Evolutionary conservation across 1,139 yeast species (phyloP).

Genomic region (Lodderomyces oxycetoniae): DNA sequence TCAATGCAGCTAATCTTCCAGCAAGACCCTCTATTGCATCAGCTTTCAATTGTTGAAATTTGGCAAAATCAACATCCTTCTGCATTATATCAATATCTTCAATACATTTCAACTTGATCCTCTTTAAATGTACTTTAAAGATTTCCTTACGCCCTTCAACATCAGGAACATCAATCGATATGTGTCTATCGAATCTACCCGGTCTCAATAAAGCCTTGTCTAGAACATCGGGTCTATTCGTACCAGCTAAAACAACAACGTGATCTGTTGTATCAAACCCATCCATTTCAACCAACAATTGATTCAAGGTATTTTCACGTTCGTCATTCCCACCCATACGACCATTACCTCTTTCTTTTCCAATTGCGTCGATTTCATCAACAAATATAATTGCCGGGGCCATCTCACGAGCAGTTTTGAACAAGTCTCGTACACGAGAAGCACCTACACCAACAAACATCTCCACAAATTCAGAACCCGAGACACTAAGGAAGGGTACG

Average conservation of each 20-base stretch:
- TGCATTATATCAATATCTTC: slow-evolving; percentile 39
- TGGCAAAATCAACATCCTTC: slow-evolving; percentile 40
- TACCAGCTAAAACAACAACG: slow-evolving; percentile 78
- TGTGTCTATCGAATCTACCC: slow-evolving; percentile 79
- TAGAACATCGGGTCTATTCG: slow-evolving; percentile 73
- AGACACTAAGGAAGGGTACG: slow-evolving; percentile 76
- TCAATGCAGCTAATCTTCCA: slow-evolving; percentile 70
- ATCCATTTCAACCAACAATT: slow-evolving; percentile 79
- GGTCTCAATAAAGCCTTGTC: slow-evolving; percentile 78
- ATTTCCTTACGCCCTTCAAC: slow-evolving; percentile 74
- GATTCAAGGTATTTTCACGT: slow-evolving; percentile 75
- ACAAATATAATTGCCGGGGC: slow-evolving; percentile 78
- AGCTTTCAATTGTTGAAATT: slow-evolving; percentile 44
- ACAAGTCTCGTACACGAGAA: slow-evolving; percentile 73
- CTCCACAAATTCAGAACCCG: slow-evolving; percentile 77
- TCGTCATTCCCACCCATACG: slow-evolving; percentile 71
- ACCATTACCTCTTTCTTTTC: slow-evolving; percentile 70
- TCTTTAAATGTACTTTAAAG: slow-evolving; percentile 63
- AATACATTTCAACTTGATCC: slow-evolving; percentile 41
- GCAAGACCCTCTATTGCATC: slow-evolving; percentile 56
- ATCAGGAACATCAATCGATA: slow-evolving; percentile 70
- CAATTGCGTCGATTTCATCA: slow-evolving; percentile 84
- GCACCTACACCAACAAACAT: slow-evolving; percentile 88
- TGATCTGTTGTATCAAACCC: slow-evolving; percentile 73
- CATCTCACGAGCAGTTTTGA: slow-evolving; percentile 73